phyloP scores from a whole-genome alignment of 1,284 basidiomycete species.

The Naganishia liquefaciens region DNA sequence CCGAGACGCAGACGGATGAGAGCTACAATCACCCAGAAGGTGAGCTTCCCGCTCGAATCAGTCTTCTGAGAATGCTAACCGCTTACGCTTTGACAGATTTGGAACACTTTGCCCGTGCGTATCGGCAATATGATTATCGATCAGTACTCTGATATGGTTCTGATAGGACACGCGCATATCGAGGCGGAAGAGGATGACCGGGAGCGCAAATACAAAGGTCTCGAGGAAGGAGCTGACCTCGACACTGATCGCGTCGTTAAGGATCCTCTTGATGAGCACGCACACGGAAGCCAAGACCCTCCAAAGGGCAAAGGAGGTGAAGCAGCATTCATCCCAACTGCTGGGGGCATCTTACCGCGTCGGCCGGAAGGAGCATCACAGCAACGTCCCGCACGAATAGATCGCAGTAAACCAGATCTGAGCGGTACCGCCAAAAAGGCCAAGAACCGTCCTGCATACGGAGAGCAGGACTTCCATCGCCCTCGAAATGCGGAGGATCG shows the following conservation, averaged over 20 bases:
- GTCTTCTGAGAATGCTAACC: not conserved
- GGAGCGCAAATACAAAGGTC: constrained; percentile 52
- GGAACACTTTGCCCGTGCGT: constrained; percentile 46
- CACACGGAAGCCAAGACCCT: constrained; percentile 44
- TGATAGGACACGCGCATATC: constrained; percentile 74
- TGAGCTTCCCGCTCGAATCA: constrained; percentile 45
- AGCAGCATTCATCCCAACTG: constrained; percentile 7
- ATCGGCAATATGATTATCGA: not conserved
- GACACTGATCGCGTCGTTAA: constrained; percentile 44
- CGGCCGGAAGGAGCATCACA: constrained; percentile 25
- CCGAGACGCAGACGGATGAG: constrained; percentile 95
- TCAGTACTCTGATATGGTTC: not conserved
- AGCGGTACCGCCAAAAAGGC: constrained; percentile 27
- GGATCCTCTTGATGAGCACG: constrained; percentile 50
- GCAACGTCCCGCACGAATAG: constrained; percentile 28
- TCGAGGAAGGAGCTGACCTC: constrained; percentile 45
- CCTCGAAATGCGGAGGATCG: constrained; percentile 45
- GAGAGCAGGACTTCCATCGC: constrained; percentile 32
- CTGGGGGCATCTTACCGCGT: constrained; percentile 14
- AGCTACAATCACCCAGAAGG: constrained; percentile 92
- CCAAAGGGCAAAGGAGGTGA: not conserved
- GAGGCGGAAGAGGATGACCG: constrained; percentile 71
- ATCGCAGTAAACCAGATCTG: constrained; percentile 27
- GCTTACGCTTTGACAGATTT: constrained; percentile 39
- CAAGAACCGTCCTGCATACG: constrained; percentile 37